Conservation (phyloP, 192 early-diverging fungal species). For the Haplosporangium gracile region DNA sequence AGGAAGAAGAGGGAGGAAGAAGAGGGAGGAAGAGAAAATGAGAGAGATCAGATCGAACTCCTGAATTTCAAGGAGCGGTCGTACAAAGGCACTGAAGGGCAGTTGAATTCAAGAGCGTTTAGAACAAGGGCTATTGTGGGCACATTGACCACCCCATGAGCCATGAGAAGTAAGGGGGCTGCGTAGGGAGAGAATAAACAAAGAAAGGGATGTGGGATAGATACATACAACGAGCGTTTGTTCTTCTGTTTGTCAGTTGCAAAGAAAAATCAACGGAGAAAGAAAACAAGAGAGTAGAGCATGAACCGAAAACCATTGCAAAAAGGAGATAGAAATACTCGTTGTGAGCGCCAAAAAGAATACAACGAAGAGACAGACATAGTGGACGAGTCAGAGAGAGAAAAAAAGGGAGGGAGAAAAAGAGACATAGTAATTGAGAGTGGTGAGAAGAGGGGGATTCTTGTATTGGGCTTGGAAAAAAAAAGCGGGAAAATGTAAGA, state of each 20-base stretch:
- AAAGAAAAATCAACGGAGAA: not conserved
- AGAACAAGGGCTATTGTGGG: not conserved
- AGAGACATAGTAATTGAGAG: too few species aligned
- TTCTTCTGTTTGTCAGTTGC: not conserved
- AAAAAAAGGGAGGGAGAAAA: too few species aligned
- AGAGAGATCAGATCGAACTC: conserved; percentile 4
- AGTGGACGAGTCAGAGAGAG: too few species aligned
- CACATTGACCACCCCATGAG: not conserved
- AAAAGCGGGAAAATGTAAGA: too few species aligned
- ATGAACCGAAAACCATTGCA: not conserved
- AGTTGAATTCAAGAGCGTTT: not conserved
- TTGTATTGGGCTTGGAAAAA: too few species aligned
- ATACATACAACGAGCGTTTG: not conserved
- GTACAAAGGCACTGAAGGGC: not conserved
- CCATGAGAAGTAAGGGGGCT: not conserved
- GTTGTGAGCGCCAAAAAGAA: not conserved
- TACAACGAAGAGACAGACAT: not conserved
- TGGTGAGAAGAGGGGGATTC: too few species aligned
- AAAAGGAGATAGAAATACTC: not conserved
- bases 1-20: not conserved
- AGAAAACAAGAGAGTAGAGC: not conserved
- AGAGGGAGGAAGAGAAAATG: not conserved
- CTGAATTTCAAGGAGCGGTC: conserved; percentile 2
- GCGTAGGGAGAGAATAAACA: not conserved
- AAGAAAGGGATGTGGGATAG: not conserved